phyloP scores from a whole-genome alignment of 139 green algal species.

The Chlorokybus atmophyticus region DNA sequence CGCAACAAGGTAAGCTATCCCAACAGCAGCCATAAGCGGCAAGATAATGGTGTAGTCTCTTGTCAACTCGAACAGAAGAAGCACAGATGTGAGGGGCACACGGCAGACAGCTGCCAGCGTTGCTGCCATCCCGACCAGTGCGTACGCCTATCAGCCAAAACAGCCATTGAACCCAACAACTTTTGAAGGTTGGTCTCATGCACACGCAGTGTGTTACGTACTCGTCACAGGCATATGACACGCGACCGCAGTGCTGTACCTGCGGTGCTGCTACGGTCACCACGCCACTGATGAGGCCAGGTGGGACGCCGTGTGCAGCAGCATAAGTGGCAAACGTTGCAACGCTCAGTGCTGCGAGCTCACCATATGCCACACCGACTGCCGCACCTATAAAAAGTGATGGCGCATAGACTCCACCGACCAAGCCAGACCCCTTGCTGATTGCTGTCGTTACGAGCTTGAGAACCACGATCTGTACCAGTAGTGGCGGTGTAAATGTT shows the following conservation, averaged over 20 bases:
- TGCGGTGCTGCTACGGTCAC: no score
- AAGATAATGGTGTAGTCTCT: conserved; percentile 59
- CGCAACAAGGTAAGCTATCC: no score
- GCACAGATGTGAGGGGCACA: conserved; percentile 40
- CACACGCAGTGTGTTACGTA: no score
- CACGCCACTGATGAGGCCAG: no score
- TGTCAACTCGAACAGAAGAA: conserved; percentile 66
- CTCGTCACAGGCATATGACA: no score
- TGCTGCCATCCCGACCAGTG: conserved; percentile 57
- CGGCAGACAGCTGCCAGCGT: conserved; percentile 46
- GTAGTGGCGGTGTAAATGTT: background rate
- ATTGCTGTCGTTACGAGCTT: conserved; percentile 64
- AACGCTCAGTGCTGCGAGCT: background rate
- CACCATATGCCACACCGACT: no score
- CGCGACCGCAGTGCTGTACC: no score
- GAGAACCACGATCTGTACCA: background rate
- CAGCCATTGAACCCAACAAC: no score
- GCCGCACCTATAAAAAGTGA: conserved; percentile 82
- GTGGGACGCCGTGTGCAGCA: background rate
- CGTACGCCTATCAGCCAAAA: conserved; percentile 39
- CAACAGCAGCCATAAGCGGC: conserved; percentile 55
- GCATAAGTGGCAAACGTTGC: background rate
- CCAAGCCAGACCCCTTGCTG: conserved; percentile 57
- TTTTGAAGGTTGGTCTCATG: no score
- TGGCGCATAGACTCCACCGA: conserved; percentile 86